These are phyloP conservation scores for Diaporthe aspalathi DNA, from an alignment of 2,329 filamentous ascomycete species.

Conservation along the genomic window DNA sequence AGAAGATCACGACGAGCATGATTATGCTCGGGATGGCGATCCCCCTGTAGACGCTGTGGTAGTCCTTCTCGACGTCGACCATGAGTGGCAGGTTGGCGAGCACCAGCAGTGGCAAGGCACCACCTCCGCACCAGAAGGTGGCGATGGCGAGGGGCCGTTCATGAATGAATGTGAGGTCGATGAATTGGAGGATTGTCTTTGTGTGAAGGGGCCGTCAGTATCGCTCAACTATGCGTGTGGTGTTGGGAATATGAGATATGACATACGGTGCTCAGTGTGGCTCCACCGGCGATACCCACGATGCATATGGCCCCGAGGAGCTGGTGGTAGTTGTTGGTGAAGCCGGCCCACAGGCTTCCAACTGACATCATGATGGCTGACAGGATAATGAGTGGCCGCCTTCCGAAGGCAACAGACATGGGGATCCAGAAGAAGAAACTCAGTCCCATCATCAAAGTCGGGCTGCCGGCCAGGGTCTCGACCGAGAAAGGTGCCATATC, in stretches of 20 bases:
- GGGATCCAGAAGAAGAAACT: slow-evolving; percentile 53
- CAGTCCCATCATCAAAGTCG: slow-evolving; percentile 49
- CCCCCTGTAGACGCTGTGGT: slow-evolving; percentile 49
- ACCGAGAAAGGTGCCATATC: slow-evolving; percentile 44
- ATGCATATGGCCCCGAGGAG: slow-evolving; percentile 48
- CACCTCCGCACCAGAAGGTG: slow-evolving; percentile 48
- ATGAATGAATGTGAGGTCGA: slow-evolving; percentile 54
- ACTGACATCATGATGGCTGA: slow-evolving; percentile 45
- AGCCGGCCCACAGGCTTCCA: slow-evolving; percentile 45
- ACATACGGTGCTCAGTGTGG: slow-evolving; percentile 48
- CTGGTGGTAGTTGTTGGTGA: slow-evolving; percentile 44
- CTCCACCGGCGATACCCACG: slow-evolving; percentile 48
- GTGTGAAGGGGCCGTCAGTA: neutral
- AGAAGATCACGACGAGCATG: slow-evolving; percentile 46
- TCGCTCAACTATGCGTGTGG: neutral
- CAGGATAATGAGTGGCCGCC: slow-evolving; percentile 50
- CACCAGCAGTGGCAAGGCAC: slow-evolving; percentile 42
- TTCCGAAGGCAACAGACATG: slow-evolving; percentile 50
- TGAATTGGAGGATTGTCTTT: slow-evolving; percentile 50
- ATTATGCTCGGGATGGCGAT: slow-evolving; percentile 46
- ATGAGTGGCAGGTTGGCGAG: slow-evolving; percentile 47
- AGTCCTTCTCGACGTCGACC: slow-evolving; percentile 43
- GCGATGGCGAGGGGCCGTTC: slow-evolving; percentile 50
- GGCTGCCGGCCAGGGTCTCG: slow-evolving; percentile 44
- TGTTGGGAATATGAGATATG: neutral